Evolutionary conservation across 2,329 filamentous ascomycete species (phyloP), one percentile per base, ranked within the genome.

Genomic region (Verruconis gallopava): DNA sequence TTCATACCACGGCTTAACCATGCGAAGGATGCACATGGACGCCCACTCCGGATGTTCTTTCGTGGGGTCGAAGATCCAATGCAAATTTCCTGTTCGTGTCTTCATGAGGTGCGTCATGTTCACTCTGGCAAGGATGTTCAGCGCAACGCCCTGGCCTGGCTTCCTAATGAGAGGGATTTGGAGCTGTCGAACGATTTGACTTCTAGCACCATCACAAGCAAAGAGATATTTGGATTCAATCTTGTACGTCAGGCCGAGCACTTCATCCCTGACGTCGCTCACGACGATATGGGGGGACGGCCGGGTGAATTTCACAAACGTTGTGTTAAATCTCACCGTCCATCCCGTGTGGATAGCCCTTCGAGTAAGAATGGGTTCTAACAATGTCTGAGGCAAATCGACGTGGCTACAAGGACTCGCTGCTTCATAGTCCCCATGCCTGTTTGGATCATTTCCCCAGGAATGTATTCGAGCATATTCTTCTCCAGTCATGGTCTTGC

Each of bases 1-100:
- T 58, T 79, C 71, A 47, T 70, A 52, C 75, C 75, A 79, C 0
- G 74, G 68, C 57, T 71, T 74, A 3, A 79, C 73, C 73, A 79
- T 78, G 18, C 76, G 62, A 2, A 68, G 60, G 47, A 74, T 55
- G 3, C 54, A 57, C 21, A 60, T 58, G 66, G 68, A 73, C 0
- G 63, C 71, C 55, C 70, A 77, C 0, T 59, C 59, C 0, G 69
- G 68, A 41, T 68, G 58, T 41, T 73, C 66, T 2, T 54, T 55
- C 44, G 73, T 68, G 0, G 75, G 73, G 47, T 69, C 65, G 51
- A 79, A 60, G 1, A 75, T 60, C 68, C 72, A 77, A 51, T 80
- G 75, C 14, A 79, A 59, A 50, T 77, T 78, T 0, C 74, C 76
- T 20, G 60, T 63, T 0, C 74, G 63, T 39, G 65, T 55, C 41